phyloP scores from a whole-genome alignment of 768 basidiomycete genomes.

The Mycena epipterygia region DNA sequence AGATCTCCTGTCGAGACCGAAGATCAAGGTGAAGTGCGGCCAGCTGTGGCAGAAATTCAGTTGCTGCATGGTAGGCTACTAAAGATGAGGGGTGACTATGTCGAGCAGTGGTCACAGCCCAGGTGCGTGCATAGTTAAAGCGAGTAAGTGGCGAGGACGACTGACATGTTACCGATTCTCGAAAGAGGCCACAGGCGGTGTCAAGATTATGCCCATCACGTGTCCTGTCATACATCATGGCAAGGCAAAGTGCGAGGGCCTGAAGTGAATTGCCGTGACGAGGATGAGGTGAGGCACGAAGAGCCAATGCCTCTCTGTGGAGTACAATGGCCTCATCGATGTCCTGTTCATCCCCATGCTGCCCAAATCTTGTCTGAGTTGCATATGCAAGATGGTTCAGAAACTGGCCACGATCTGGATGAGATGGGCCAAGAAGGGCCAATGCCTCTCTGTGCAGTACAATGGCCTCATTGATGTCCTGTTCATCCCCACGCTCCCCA shows the following conservation, averaged over 20 bases:
- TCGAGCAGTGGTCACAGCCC: constrained; percentile 1
- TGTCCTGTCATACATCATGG: neutral
- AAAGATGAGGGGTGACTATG: neutral
- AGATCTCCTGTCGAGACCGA: neutral
- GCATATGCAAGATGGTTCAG: neutral
- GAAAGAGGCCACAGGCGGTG: neutral
- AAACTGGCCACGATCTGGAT: neutral
- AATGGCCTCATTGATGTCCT: neutral
- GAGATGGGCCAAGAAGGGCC: neutral
- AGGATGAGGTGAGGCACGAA: too few relatives aligned
- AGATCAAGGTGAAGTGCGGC: constrained; percentile 15
- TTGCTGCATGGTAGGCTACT: neutral
- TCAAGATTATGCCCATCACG: neutral
- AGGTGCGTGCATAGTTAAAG: neutral
- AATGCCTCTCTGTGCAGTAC: neutral
- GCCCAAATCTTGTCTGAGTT: too few relatives aligned
- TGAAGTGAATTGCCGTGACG: too few relatives aligned
- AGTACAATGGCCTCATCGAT: too few relatives aligned
- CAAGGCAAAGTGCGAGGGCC: constrained; percentile 9
- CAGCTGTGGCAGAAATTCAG: neutral
- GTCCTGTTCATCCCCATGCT: too few relatives aligned
- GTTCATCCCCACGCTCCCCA: neutral
- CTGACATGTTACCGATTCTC: neutral
- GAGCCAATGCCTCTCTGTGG: too few relatives aligned
- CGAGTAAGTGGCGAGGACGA: constrained; percentile 4